Base-by-base conservation (phyloP, 306 rosid species). In the Casuarina equisetifolia region DNA sequence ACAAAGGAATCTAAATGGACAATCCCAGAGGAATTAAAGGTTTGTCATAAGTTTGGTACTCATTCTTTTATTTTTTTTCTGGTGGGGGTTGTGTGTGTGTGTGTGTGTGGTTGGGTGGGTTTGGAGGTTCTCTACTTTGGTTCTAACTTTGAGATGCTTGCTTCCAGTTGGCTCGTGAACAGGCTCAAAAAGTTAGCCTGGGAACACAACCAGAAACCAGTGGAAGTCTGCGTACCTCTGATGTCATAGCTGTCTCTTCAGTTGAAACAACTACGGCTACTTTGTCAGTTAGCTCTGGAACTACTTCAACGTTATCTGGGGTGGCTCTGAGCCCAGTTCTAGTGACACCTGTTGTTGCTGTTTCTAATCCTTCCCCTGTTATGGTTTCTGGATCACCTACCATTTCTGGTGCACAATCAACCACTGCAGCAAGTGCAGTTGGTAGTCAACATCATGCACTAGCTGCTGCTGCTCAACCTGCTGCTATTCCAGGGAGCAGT, bases 21-120 rank as follows among this genome's bases (percentile, higher is more conserved):
- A 59, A 96, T 96, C n/a, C 99, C 99, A 2, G 99, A 96, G 83
- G 99, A 96, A 39, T 84, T 96, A 52, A 91, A 90, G 99, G 99
- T 96, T 84, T 77, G 61, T 76, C 49, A 53, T 78, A 69, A 84
- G 76, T 71, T 61, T 69, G 66, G 66, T 59, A 3, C 25, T 73
- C 32, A 25, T 69, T 73, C 50, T 25, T 4, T 74, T 10, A 17
- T 49, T 44, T 48, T 2, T 16, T 8, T 3, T 20, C 3, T 15
- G 59, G 8, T 40, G 44, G 19, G 3, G 58, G 20, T 25, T 25
- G 32, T 25, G 32, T 25, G 32, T 25, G 32, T 25, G 32, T 25
- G 32, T 25, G 32, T 25, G 32, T 25, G 32, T 25, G 32, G 32
- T 25, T 25, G 32, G 32, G 32, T 25, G 32, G 32, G 32, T 25